These are phyloP conservation scores for Talaromyces proteolyticus DNA, from an alignment of 495 filamentous ascomycete species.

Conservation along the genomic window DNA sequence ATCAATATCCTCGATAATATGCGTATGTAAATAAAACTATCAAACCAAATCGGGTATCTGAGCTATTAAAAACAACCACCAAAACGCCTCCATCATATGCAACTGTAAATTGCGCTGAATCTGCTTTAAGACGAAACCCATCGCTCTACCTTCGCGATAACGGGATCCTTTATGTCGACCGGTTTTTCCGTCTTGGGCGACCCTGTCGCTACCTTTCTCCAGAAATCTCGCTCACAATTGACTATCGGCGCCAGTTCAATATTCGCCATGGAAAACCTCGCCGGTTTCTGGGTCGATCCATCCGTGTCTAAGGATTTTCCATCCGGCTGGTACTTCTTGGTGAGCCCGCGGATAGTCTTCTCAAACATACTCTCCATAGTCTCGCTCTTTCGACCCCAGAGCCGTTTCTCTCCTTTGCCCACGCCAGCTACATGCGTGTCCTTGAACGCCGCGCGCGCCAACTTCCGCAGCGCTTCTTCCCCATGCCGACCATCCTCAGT, in stretches of 20 bases:
- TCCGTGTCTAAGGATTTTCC: conserved; percentile 27
- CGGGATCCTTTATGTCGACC: conserved; percentile 12
- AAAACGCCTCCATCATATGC: conserved; percentile 2
- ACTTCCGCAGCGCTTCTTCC: conserved; percentile 65
- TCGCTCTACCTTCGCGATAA: conserved; percentile 22
- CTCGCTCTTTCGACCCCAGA: conserved; percentile 36
- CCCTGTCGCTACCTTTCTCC: conserved; percentile 25
- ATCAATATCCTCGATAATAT: background rate
- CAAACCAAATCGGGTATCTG: conserved; percentile 1
- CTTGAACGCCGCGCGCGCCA: conserved; percentile 48
- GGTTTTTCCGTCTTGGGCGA: conserved; percentile 28
- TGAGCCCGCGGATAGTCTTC: conserved; percentile 34
- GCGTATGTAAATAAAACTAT: background rate
- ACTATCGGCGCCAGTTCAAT: conserved; percentile 42
- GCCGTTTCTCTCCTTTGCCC: conserved; percentile 33
- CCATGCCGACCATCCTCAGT: conserved; percentile 68
- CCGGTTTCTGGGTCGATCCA: conserved; percentile 18
- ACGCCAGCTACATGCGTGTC: conserved; percentile 29
- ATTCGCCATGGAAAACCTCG: conserved; percentile 22
- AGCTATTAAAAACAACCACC: background rate
- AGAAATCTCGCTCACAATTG: conserved; percentile 40
- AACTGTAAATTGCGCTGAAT: background rate
- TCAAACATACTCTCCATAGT: conserved; percentile 46
- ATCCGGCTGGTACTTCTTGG: conserved; percentile 20
- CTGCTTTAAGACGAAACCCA: conserved; percentile 9